phyloP scores from a whole-genome alignment of 1,284 basidiomycete genomes.

The Inonotus obliquus region DNA sequence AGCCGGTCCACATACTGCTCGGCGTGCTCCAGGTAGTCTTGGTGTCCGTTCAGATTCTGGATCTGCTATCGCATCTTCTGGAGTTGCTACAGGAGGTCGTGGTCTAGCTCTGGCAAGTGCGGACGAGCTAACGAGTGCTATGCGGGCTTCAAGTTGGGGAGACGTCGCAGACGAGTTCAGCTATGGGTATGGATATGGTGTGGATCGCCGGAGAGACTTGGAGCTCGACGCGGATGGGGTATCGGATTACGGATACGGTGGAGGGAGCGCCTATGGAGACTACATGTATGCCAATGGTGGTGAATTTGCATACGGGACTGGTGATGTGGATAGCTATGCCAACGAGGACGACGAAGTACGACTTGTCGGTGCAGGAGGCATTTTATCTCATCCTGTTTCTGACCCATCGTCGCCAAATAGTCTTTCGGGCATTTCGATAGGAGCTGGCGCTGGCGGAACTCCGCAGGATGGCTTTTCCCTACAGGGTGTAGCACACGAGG shows the following conservation, averaged over 20 bases:
- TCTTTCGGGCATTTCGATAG: constrained; percentile 13
- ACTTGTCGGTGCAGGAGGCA: constrained; percentile 15
- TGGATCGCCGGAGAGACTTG: neutral
- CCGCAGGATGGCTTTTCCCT: constrained; percentile 9
- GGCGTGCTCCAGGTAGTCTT: neutral
- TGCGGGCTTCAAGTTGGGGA: constrained; percentile 17
- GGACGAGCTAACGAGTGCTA: constrained; percentile 14
- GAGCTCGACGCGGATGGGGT: constrained; percentile 1
- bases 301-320: neutral
- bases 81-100: neutral
- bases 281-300: neutral
- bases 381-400: constrained; percentile 14
- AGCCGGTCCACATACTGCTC: neutral
- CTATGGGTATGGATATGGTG: constrained; percentile 9
- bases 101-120: constrained; percentile 8
- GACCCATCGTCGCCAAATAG: constrained; percentile 15
- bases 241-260: constrained; percentile 2
- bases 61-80: neutral
- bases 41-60: constrained; percentile 7
- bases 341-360: constrained; percentile 12
- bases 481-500: neutral
- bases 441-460: neutral
- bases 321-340: neutral
- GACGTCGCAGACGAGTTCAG: constrained; percentile 11
- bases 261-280: constrained; percentile 5